A percentile compares a stretch with the other conserved stretches of the same genome.
Evolutionary conservation across 2,329 filamentous ascomycete species (phyloP).

Genomic region (Claviceps sp.): DNA sequence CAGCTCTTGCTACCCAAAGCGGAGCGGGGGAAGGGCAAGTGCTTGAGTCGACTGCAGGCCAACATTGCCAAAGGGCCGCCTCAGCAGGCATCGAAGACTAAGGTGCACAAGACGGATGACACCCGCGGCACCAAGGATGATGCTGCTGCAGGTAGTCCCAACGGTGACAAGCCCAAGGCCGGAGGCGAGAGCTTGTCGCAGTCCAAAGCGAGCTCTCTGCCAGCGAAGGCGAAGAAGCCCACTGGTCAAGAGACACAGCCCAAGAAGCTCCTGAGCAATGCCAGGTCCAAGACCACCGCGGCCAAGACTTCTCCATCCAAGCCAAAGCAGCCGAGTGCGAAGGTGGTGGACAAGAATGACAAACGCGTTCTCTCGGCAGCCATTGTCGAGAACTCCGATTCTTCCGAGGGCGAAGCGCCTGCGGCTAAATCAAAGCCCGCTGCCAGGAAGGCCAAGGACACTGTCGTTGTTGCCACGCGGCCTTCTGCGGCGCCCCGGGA

Average conservation of each 20-base stretch:
- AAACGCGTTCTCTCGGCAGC: slow-evolving; percentile 39
- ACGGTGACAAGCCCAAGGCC: slow-evolving; percentile 17
- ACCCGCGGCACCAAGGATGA: slow-evolving; percentile 27
- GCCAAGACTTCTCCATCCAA: slow-evolving; percentile 29
- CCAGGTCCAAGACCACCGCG: slow-evolving; percentile 20
- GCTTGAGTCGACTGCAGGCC: slow-evolving; percentile 47
- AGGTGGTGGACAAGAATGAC: slow-evolving; percentile 16
- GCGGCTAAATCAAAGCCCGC: slow-evolving; percentile 16
- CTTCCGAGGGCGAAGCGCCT: slow-evolving; percentile 35
- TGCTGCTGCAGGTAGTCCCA: slow-evolving; percentile 16
- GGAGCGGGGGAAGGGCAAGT: slow-evolving; percentile 45
- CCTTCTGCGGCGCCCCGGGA: slow-evolving; percentile 16
- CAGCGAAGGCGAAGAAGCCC: slow-evolving; percentile 42
- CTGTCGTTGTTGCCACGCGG: slow-evolving; percentile 20
- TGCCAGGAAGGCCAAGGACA: slow-evolving; percentile 18
- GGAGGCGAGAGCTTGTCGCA: slow-evolving; percentile 33
- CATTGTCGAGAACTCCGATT: slow-evolving; percentile 42
- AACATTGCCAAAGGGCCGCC: slow-evolving; percentile 40
- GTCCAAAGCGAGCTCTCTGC: slow-evolving; percentile 36
- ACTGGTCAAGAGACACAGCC: slow-evolving; percentile 39
- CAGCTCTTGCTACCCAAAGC: slow-evolving; percentile 44
- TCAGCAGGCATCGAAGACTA: slow-evolving; percentile 33
- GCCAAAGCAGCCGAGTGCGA: slow-evolving; percentile 20
- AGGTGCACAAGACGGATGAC: slow-evolving; percentile 37
- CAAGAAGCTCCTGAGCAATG: slow-evolving; percentile 35